phyloP scores from a whole-genome alignment of 2,329 filamentous ascomycete genomes.

The Epichloe sp. region DNA sequence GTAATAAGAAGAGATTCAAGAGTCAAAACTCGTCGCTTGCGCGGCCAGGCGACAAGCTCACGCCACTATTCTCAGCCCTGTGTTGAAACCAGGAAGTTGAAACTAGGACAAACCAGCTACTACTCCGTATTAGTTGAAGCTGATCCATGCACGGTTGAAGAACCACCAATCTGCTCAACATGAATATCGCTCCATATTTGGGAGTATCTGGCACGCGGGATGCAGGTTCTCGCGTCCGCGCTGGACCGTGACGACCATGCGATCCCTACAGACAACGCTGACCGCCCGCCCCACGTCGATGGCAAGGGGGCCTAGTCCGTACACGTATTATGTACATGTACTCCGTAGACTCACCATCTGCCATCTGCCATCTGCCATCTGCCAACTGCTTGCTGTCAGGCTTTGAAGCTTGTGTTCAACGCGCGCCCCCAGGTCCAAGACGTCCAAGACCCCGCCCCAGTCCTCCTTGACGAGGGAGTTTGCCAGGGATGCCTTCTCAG shows the following conservation, averaged over 20 bases:
- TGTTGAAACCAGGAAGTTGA: background rate
- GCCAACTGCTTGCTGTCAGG: background rate
- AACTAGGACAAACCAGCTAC: background rate
- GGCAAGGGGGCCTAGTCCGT: slow-evolving; percentile 4
- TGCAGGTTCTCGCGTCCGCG: slow-evolving; percentile 8
- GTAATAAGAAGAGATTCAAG: background rate
- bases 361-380: background rate
- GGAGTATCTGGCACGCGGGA: background rate
- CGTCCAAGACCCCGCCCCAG: background rate
- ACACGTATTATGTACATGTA: too few relatives aligned
- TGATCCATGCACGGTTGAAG: background rate
- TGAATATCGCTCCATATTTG: background rate
- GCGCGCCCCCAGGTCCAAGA: background rate
- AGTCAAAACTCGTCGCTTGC: background rate
- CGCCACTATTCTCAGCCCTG: background rate
- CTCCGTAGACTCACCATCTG: slow-evolving; percentile 1
- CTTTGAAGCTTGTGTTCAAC: background rate
- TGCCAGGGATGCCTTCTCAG: slow-evolving; percentile 7
- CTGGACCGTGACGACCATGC: slow-evolving; percentile 6
- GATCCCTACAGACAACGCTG: slow-evolving; percentile 10
- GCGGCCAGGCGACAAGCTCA: background rate
- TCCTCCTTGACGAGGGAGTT: slow-evolving; percentile 7
- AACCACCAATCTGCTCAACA: too few relatives aligned
- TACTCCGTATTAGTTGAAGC: background rate
- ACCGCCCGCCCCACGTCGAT: slow-evolving; percentile 2